Evolutionary conservation across 768 basidiomycete species (phyloP).

Genomic region (Boletus insuetus): DNA sequence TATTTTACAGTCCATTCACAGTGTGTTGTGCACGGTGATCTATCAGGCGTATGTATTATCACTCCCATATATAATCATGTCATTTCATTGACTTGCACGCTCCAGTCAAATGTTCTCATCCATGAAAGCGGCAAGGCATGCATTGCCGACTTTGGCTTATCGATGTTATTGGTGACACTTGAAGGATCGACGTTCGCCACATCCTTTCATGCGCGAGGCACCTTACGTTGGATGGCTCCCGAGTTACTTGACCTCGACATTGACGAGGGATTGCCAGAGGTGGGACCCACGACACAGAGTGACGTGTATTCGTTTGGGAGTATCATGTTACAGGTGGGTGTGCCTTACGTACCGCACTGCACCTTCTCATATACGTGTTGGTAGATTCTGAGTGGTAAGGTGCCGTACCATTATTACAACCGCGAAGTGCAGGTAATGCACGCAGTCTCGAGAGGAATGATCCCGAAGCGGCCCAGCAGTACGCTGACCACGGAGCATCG

Average conservation of each 20-base stretch:
- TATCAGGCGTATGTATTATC: slow-evolving; percentile 13
- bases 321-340: neutral
- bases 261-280: slow-evolving; percentile 6
- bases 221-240: no score
- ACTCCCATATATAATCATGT: no score
- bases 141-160: no score
- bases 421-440: slow-evolving; percentile 10
- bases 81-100: neutral
- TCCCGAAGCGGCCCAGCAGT: neutral
- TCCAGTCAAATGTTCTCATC: no score
- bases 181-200: slow-evolving; percentile 13
- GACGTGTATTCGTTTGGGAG: neutral
- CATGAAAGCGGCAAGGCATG: no score
- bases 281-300: neutral
- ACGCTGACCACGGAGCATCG: slow-evolving; percentile 1
- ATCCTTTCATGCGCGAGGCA: slow-evolving; percentile 16
- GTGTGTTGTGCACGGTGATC: slow-evolving; percentile 18
- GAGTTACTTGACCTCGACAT: slow-evolving; percentile 7
- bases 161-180: no score
- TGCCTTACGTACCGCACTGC: no score
- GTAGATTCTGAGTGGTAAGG: neutral
- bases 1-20: slow-evolving; percentile 14
- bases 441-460: slow-evolving; percentile 6
- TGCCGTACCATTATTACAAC: neutral
- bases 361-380: neutral